These are phyloP conservation scores for Eimeria necatrix DNA, from an alignment of 169 alveolate genomes.

Conservation along the genomic window DNA sequence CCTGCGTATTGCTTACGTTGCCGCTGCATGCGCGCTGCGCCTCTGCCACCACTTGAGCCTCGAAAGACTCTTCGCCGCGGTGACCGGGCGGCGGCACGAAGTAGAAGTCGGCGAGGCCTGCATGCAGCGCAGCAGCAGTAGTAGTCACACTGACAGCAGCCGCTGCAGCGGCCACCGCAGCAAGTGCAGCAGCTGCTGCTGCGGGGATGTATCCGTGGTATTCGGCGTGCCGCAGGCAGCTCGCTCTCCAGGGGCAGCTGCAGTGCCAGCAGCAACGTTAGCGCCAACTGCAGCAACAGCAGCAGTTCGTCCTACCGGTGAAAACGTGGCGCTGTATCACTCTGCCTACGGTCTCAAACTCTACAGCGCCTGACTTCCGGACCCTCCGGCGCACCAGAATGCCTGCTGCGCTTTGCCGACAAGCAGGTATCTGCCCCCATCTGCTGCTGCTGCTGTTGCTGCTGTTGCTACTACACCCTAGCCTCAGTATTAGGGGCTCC, in stretches of 20 bases:
- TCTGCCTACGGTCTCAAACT: conserved; percentile 23
- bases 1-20: conserved; percentile 16
- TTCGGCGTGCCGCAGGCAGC: background rate
- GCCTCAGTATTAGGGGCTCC: conserved; percentile 23
- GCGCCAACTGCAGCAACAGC: conserved; percentile 17
- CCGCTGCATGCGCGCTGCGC: conserved; percentile 74
- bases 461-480: conserved; percentile 40
- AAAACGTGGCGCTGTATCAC: conserved; percentile 46
- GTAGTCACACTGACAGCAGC: background rate
- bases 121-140: background rate
- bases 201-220: background rate
- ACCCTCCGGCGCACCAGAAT: conserved; percentile 1
- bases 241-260: background rate
- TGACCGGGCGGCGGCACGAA: conserved; percentile 64
- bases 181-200: background rate
- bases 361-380: conserved; percentile 54
- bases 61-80: conserved; percentile 45
- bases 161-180: background rate
- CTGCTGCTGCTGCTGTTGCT: conserved; percentile 71
- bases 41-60: conserved; percentile 59
- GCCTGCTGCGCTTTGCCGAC: conserved; percentile 15
- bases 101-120: conserved; percentile 79
- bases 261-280: background rate
- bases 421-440: conserved; percentile 40
- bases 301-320: conserved; percentile 12